A percentile compares a stretch with the other conserved stretches of the same genome.
phyloP scores from a whole-genome alignment of 768 basidiomycete genomes.

The Lentinus brumalis region DNA sequence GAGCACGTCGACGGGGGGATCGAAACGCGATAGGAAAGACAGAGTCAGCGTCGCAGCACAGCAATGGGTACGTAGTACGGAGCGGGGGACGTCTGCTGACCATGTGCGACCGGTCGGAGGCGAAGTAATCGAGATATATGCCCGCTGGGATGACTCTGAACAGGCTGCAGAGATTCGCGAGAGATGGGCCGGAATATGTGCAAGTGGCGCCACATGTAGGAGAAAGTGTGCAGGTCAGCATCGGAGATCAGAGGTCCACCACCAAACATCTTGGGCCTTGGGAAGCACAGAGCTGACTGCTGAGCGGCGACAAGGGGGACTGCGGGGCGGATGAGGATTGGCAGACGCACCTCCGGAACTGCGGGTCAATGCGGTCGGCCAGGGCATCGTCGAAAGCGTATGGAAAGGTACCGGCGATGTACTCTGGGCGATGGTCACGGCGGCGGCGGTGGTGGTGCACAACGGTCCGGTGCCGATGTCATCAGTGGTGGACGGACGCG shows the following conservation, averaged over 20 bases:
- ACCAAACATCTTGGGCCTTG: too few relatives aligned
- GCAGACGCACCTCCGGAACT: slow-evolving; percentile 22
- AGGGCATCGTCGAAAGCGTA: slow-evolving; percentile 21
- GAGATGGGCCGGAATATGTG: not conserved
- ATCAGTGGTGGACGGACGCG: not conserved
- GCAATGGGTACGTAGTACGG: not conserved
- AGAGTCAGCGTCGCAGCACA: not conserved
- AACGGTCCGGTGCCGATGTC: not conserved
- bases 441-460: not conserved
- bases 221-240: too few relatives aligned
- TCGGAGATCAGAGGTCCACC: too few relatives aligned
- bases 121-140: slow-evolving; percentile 59
- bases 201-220: too few relatives aligned
- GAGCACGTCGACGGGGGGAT: not conserved
- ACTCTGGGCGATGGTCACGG: slow-evolving; percentile 24
- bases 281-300: too few relatives aligned
- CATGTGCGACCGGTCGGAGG: slow-evolving; percentile 80
- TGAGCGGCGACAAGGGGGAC: too few relatives aligned
- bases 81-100: slow-evolving; percentile 36
- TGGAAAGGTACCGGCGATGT: slow-evolving; percentile 33
- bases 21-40: slow-evolving; percentile 11
- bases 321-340: not conserved
- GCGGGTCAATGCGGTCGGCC: slow-evolving; percentile 12
- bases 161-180: slow-evolving; percentile 37
- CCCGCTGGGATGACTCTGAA: slow-evolving; percentile 62